A percentile compares a stretch with the other conserved stretches of the same genome.
phyloP scores from a whole-genome alignment of 1,284 basidiomycete species.

The Gomphus bonarii region DNA sequence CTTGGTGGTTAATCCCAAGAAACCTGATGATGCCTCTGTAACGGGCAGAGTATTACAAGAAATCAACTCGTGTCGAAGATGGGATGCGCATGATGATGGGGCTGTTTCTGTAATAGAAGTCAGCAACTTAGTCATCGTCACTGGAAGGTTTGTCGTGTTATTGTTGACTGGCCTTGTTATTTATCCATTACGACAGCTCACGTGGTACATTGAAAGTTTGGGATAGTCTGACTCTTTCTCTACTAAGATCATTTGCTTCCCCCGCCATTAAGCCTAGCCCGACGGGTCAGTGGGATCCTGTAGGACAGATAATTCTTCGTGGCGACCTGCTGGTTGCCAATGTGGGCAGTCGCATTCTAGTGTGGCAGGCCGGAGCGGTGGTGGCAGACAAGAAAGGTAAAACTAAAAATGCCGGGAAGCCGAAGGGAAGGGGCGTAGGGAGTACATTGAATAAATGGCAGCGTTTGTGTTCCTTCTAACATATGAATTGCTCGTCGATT shows the following conservation, averaged over 20 bases:
- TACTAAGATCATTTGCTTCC: constrained; percentile 42
- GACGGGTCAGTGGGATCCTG: constrained; percentile 33
- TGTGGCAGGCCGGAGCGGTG: constrained; percentile 56
- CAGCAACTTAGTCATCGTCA: constrained; percentile 45
- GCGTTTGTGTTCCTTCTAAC: constrained; percentile 31
- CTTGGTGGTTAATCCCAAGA: constrained; percentile 13
- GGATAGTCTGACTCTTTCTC: constrained; percentile 54
- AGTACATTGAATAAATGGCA: constrained; percentile 34
- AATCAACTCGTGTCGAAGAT: constrained; percentile 27
- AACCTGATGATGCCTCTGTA: not conserved
- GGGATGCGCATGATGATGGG: constrained; percentile 52
- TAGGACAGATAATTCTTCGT: constrained; percentile 55
- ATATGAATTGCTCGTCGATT: constrained; percentile 10
- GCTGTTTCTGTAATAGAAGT: constrained; percentile 53
- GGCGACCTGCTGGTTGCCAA: constrained; percentile 53
- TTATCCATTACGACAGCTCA: constrained; percentile 18
- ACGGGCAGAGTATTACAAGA: not conserved
- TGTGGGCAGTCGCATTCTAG: constrained; percentile 54
- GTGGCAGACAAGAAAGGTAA: constrained; percentile 21
- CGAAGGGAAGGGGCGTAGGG: constrained; percentile 28
- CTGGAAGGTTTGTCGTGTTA: constrained; percentile 30
- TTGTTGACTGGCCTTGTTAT: not conserved
- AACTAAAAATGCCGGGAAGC: constrained; percentile 20
- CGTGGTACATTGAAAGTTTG: constrained; percentile 55
- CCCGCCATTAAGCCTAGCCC: constrained; percentile 30